Evolutionary conservation across 306 rosid genomes (phyloP).

Genomic region (Astragalus glycyphyllos): DNA sequence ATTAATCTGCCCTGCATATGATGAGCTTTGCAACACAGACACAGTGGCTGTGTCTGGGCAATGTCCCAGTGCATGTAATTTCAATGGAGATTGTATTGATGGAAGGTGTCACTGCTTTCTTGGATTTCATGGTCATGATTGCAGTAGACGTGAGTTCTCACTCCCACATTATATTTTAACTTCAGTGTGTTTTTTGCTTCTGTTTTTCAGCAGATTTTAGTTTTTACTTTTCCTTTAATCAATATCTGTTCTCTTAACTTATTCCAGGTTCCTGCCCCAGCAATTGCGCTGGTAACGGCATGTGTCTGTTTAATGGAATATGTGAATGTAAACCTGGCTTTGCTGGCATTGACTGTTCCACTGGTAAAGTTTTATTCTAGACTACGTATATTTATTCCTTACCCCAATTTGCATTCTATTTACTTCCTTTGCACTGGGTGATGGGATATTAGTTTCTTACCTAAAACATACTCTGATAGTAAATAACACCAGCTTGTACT

Average conservation of each 20-base stretch:
- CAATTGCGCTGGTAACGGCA: conserved; percentile 71
- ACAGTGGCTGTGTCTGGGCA: conserved; percentile 58
- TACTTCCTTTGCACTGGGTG: neutral
- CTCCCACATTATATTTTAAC: conserved; percentile 29
- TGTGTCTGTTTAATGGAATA: conserved; percentile 76
- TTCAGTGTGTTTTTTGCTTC: conserved; percentile 4
- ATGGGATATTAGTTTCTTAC: conserved; percentile 27
- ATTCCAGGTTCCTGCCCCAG: conserved; percentile 76
- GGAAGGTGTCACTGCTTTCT: conserved; percentile 85
- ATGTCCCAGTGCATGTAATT: conserved; percentile 80
- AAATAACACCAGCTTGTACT: neutral
- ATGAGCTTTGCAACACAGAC: conserved; percentile 73
- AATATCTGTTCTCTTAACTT: conserved; percentile 22
- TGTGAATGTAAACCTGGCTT: conserved; percentile 82
- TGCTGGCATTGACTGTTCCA: conserved; percentile 86
- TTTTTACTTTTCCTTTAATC: conserved; percentile 14
- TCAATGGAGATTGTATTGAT: conserved; percentile 86
- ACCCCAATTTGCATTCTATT: neutral
- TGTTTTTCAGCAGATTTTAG: neutral
- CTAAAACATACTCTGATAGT: conserved; percentile 11
- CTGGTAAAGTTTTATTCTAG: conserved; percentile 55
- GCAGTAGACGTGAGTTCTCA: conserved; percentile 72
- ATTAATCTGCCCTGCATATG: conserved; percentile 81
- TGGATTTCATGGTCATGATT: conserved; percentile 80
- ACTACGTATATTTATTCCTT: neutral